These are phyloP conservation scores for Aspergillus unguis DNA, from an alignment of 2,329 filamentous ascomycete genomes.

Conservation along the genomic window DNA sequence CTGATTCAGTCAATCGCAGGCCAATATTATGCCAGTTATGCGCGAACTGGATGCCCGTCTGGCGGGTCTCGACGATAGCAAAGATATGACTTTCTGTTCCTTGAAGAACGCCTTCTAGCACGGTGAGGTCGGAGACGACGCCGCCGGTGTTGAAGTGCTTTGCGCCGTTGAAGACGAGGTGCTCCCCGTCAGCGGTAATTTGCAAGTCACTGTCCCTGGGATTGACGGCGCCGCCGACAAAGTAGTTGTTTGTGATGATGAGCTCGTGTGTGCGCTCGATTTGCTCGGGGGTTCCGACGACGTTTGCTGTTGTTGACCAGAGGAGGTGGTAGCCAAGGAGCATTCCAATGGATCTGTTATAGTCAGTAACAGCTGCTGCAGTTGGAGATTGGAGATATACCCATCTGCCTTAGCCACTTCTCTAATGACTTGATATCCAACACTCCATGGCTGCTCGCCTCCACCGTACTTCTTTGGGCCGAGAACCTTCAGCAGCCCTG, in stretches of 20 bases:
- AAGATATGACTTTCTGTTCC: constrained; percentile 60
- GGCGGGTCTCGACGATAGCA: constrained; percentile 56
- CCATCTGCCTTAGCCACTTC: constrained; percentile 64
- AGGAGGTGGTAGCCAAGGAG: constrained; percentile 63
- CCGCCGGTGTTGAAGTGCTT: constrained; percentile 68
- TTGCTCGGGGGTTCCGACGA: constrained; percentile 61
- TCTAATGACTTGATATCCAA: constrained; percentile 58
- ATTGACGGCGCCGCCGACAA: constrained; percentile 65
- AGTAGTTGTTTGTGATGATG: constrained; percentile 63
- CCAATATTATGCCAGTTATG: constrained; percentile 66
- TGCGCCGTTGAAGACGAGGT: constrained; percentile 58
- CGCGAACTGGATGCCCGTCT: constrained; percentile 53
- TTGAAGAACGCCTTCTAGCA: constrained; percentile 61
- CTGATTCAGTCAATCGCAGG: constrained; percentile 62
- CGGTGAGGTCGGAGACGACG: constrained; percentile 63
- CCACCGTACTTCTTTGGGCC: constrained; percentile 52
- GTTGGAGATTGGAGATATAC: constrained; percentile 27
- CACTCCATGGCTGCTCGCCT: constrained; percentile 52
- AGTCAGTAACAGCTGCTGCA: background rate
- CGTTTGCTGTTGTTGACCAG: constrained; percentile 60
- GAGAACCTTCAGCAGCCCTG: constrained; percentile 51
- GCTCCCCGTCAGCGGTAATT: constrained; percentile 54
- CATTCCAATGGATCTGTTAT: constrained; percentile 60
- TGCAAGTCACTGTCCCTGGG: constrained; percentile 61
- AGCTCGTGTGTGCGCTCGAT: constrained; percentile 55